Conservation (phyloP, 75 land plant species). For the Larix kaempferi region DNA sequence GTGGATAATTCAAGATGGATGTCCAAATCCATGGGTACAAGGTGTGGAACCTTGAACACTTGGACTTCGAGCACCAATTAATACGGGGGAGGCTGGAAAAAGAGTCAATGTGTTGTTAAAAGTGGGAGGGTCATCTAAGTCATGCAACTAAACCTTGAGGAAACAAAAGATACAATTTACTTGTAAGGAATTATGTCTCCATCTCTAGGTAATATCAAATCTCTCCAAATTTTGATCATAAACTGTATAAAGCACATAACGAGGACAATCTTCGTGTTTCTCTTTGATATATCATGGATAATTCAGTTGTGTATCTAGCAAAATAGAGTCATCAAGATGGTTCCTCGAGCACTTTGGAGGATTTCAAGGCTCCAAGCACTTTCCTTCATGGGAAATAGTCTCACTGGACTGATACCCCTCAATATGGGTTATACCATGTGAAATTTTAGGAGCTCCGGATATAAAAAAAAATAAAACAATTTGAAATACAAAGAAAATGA, state of each 20-base stretch:
- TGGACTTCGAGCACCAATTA: constrained; percentile 38
- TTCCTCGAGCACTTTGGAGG: constrained; percentile 51
- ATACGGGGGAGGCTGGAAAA: constrained; percentile 58
- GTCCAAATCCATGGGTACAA: too few species aligned
- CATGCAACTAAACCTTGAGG: constrained; percentile 23
- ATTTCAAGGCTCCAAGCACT: constrained; percentile 29
- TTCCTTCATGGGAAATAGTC: constrained; percentile 39
- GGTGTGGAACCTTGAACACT: constrained; percentile 26
- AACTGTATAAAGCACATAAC: constrained; percentile 58
- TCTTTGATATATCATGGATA: constrained; percentile 47
- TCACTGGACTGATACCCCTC: constrained; percentile 54
- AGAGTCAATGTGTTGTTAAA: constrained; percentile 31
- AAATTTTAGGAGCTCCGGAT: too few species aligned
- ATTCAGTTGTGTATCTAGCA: constrained; percentile 54
- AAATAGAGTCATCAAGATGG: constrained; percentile 40
- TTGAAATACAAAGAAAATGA: too few species aligned
- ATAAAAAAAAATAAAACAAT: too few species aligned
- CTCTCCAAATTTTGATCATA: constrained; percentile 43
- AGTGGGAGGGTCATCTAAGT: constrained; percentile 50
- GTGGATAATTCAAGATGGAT: too few species aligned
- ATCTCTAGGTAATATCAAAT: constrained; percentile 41
- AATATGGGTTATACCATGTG: constrained; percentile 19
- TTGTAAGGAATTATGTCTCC: constrained; percentile 59
- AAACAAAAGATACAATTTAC: constrained; percentile 3
- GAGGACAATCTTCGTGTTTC: constrained; percentile 57